Conservation (phyloP, 139 green algal species). For the Tetraselmis striata region DNA sequence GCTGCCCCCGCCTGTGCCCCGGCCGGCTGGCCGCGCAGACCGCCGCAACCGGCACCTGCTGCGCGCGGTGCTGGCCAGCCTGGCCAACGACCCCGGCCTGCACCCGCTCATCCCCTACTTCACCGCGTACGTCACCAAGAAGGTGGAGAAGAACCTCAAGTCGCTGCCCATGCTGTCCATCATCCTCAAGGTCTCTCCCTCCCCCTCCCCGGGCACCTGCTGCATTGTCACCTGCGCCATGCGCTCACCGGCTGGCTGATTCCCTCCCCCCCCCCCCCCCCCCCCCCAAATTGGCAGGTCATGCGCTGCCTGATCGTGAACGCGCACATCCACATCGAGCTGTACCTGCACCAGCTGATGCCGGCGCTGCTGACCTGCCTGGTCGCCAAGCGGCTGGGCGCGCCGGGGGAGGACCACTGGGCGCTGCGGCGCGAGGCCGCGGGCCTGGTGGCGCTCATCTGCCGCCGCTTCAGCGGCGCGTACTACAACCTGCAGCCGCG, state of each 20-base stretch:
- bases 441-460: slow-evolving; percentile 42
- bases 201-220: background rate
- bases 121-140: background rate
- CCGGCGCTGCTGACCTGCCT: slow-evolving; percentile 71
- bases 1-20: too few species aligned
- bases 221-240: background rate
- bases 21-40: too few species aligned
- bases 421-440: slow-evolving; percentile 49
- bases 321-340: slow-evolving; percentile 53
- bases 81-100: slow-evolving; percentile 63
- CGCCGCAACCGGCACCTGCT: slow-evolving; percentile 10
- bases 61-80: slow-evolving; percentile 33
- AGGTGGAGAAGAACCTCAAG: background rate
- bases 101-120: slow-evolving; percentile 81
- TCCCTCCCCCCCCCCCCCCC: too few species aligned
- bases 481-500: slow-evolving; percentile 57
- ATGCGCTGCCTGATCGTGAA: slow-evolving; percentile 56
- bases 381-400: slow-evolving; percentile 56
- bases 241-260: background rate
- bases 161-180: background rate
- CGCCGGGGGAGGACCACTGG: slow-evolving; percentile 37
- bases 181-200: background rate
- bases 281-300: too few species aligned
- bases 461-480: slow-evolving; percentile 41
- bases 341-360: slow-evolving; percentile 80